These are phyloP conservation scores for Ehretia macrophylla DNA, from an alignment of 257 asterid species.

Conservation along the genomic window DNA sequence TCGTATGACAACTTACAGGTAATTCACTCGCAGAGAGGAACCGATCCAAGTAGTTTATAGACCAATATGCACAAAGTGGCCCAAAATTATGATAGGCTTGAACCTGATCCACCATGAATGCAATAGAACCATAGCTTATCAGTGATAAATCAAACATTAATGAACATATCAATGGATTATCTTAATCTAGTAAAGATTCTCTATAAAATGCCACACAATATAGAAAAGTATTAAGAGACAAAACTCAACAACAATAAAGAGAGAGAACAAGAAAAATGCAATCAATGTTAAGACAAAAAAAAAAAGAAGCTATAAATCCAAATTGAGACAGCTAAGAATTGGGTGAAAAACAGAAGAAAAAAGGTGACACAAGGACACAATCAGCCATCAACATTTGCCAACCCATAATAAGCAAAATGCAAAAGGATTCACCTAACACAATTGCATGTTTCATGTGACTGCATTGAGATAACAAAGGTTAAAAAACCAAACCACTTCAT, in stretches of 20 bases:
- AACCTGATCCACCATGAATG: constrained; percentile 13
- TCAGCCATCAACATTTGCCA: neutral
- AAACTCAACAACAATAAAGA: neutral
- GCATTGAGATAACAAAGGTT: neutral
- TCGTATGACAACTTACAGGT: constrained; percentile 17
- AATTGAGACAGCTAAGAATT: constrained; percentile 15
- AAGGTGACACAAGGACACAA: too few relatives aligned
- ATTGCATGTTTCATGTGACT: neutral
- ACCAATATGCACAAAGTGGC: constrained; percentile 22
- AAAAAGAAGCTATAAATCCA: neutral
- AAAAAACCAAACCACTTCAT: constrained; percentile 1
- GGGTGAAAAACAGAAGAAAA: neutral
- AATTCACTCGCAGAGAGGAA: constrained; percentile 25
- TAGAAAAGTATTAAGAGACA: neutral
- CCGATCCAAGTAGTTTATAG: constrained; percentile 24
- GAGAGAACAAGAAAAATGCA: constrained; percentile 3
- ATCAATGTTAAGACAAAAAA: neutral
- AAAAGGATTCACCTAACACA: neutral
- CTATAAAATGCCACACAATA: neutral
- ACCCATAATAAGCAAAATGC: neutral
- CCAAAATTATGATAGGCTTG: constrained; percentile 23
- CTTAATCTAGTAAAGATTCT: neutral
- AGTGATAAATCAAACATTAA: neutral
- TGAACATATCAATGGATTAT: too few relatives aligned
- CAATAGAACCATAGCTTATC: neutral